These are phyloP conservation scores for Arachis monticola DNA, from an alignment of 331 rosid genomes.

Conservation along the genomic window DNA sequence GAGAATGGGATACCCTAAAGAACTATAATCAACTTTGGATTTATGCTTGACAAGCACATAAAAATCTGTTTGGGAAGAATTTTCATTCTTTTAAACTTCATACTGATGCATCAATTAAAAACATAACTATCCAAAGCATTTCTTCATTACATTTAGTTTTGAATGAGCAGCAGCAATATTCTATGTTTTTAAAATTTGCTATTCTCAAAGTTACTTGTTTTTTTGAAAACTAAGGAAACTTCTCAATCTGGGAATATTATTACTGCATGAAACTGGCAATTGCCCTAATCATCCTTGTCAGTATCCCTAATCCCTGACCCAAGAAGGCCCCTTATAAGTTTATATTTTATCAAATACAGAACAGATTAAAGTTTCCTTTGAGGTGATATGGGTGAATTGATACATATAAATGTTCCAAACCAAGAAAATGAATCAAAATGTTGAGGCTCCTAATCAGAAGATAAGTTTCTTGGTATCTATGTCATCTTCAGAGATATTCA, in stretches of 20 bases:
- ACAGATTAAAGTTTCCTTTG: too few species aligned
- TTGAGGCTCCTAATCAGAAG: too few species aligned
- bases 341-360: too few species aligned
- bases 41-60: neutral
- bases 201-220: neutral
- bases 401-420: too few species aligned
- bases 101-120: neutral
- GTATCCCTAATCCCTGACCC: neutral
- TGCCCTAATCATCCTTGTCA: neutral
- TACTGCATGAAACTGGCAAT: neutral
- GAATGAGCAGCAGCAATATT: neutral
- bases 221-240: neutral
- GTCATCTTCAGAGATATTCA: too few species aligned
- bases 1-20: neutral
- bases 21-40: neutral
- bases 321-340: neutral
- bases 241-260: neutral
- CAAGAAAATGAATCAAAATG: too few species aligned
- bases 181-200: neutral
- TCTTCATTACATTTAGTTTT: neutral
- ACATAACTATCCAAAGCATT: neutral
- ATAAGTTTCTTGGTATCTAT: too few species aligned
- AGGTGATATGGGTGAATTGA: too few species aligned
- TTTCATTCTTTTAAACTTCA: neutral
- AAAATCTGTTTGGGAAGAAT: neutral